These are phyloP conservation scores for Rhizophlyctis rosea DNA, from an alignment of 192 early-diverging fungal species.

Conservation along the genomic window DNA sequence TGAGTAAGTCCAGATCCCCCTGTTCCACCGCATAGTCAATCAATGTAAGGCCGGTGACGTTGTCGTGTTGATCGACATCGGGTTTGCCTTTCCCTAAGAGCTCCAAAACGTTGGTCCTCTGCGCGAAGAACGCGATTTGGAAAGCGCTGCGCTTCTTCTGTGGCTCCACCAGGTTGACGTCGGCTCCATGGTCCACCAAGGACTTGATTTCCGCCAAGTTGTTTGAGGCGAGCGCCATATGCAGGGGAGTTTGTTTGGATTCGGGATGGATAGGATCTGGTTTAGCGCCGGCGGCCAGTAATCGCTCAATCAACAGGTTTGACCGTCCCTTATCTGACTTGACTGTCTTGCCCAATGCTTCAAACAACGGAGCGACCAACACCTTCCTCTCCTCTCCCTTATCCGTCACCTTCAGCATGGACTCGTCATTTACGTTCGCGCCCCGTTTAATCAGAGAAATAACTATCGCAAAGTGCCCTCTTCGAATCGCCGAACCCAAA, in stretches of 20 bases:
- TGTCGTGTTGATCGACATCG: slow-evolving; percentile 37
- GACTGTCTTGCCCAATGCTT: too few relatives aligned
- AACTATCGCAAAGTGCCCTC: too few relatives aligned
- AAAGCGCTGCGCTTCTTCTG: slow-evolving; percentile 17
- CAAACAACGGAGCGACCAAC: too few relatives aligned
- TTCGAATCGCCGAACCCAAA: too few relatives aligned
- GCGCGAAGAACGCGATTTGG: slow-evolving; percentile 14
- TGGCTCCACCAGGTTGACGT: slow-evolving; percentile 31
- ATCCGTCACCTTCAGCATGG: too few relatives aligned
- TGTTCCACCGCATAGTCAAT: slow-evolving; percentile 43
- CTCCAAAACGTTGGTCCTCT: not conserved
- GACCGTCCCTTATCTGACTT: too few relatives aligned
- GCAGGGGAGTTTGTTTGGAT: slow-evolving; percentile 11
- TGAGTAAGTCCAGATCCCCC: slow-evolving; percentile 22
- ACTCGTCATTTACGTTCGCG: too few relatives aligned
- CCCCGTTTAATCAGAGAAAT: too few relatives aligned
- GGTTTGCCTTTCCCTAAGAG: slow-evolving; percentile 14
- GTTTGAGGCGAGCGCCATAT: slow-evolving; percentile 10
- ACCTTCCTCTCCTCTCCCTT: too few relatives aligned
- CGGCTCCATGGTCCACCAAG: slow-evolving; percentile 16
- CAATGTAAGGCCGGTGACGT: slow-evolving; percentile 30
- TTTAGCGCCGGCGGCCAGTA: slow-evolving; percentile 17
- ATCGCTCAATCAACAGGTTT: too few relatives aligned
- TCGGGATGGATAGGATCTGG: slow-evolving; percentile 17
- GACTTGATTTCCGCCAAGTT: not conserved